Evolutionary conservation across 495 filamentous ascomycete genomes (phyloP), one percentile per base, ranked within the genome.

Genomic region (Umbilicaria muhlenbergii): DNA sequence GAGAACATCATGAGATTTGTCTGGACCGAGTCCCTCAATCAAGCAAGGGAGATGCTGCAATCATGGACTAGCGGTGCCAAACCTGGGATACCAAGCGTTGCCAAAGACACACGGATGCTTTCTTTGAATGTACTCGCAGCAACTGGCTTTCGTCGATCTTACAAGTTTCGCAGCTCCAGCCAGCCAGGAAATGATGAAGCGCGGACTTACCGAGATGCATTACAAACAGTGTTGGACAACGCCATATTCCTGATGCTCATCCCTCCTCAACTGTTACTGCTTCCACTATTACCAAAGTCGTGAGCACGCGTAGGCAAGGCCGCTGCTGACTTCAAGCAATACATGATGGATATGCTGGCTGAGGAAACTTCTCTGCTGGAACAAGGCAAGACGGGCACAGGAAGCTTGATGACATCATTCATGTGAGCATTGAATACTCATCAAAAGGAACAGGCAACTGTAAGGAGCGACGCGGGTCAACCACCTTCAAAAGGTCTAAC

Each of bases 1-100:
- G 66, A 71, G 47, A 50, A 51, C 1, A 69, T 53, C 38, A 69
- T 58, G 42, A 45, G 36, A 0, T 43, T 63, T 10, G 64, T 69
- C 3, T 69, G 66, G 68, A 36, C 38, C 1, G 64, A 69, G 51
- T 49, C 59, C 1, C n/a, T 68, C 0, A 46, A 46, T 0, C 65
- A 69, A 44, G 54, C 63, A 1, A 42, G 44, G 15, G 55, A 56
- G 6, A 64, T 71, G 65, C 38, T 66, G 3, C 11, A 51, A 8
- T 57, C 41, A 6, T 71, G 66, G 66, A 36, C 51, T 16, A 3
- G 3, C 2, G 3, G 5, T 24, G 3, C 2, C 5, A 24, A 2
- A 3, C 2, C 21, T 12, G 24, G 28, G 12, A 32, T 15, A 6
- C 11, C n/a, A 2, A 32, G 39, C 4, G 1, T 32, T 14, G 39